A percentile compares a stretch with the other conserved stretches of the same genome.
Evolutionary conservation across 345 rosid species (phyloP).

Genomic region (Mallotus nudiflorus): DNA sequence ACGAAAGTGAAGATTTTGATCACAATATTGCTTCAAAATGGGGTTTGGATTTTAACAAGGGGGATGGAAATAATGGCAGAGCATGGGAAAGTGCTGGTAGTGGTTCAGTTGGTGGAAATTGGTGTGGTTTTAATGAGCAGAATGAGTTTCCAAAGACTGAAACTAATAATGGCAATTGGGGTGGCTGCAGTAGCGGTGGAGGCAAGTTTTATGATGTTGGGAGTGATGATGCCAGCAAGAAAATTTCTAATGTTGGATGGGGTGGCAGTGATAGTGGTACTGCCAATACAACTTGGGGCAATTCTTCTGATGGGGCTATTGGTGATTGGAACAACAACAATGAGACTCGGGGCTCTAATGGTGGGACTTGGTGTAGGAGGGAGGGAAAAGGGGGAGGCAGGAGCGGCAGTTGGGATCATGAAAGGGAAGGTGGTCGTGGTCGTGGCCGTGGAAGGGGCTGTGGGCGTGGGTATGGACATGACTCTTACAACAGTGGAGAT

Average conservation of each 20-base stretch:
- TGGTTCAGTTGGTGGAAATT: background rate
- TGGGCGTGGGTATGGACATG: too few relatives aligned
- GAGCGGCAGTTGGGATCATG: background rate
- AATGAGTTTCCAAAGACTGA: background rate
- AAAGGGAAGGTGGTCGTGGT: too few relatives aligned
- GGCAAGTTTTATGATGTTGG: background rate
- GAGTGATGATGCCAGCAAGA: background rate
- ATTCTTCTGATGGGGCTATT: background rate
- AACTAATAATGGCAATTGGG: slow-evolving; percentile 1
- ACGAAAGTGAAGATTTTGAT: background rate
- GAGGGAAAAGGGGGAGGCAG: background rate
- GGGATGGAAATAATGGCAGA: background rate
- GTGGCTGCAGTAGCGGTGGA: background rate
- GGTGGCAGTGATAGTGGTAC: background rate
- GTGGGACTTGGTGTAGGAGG: background rate
- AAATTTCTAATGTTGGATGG: background rate
- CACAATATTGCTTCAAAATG: slow-evolving; percentile 1
- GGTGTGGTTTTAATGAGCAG: background rate
- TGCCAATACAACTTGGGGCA: background rate
- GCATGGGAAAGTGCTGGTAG: slow-evolving; percentile 2
- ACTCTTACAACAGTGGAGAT: background rate
- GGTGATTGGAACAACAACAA: background rate
- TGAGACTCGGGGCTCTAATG: background rate
- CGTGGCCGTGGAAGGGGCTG: too few relatives aligned
- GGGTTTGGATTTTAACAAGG: background rate